A percentile compares a stretch with the other conserved stretches of the same genome.
phyloP scores from a whole-genome alignment of 1,284 basidiomycete genomes.

The Mycosarcoma mackinlayi region DNA sequence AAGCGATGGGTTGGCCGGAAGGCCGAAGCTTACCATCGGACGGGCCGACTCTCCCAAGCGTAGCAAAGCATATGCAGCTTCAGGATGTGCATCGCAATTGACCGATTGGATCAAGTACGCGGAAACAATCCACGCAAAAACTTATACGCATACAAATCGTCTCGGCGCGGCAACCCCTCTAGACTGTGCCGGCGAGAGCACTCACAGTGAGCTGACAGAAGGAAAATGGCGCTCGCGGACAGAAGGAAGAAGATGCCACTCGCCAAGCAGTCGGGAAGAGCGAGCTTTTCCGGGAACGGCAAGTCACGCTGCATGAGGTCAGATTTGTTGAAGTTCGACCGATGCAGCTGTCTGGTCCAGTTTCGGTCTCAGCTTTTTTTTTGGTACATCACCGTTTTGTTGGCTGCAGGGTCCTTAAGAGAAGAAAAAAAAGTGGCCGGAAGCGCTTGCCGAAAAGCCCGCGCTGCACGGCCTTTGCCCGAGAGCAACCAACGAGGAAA shows the following conservation, averaged over 20 bases:
- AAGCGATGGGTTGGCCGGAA: no score
- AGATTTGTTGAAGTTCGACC: slow-evolving; percentile 31
- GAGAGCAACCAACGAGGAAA: not conserved
- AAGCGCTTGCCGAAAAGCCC: not conserved
- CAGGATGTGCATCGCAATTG: not conserved
- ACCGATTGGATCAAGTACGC: not conserved
- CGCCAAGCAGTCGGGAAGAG: slow-evolving; percentile 1
- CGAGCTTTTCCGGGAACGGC: slow-evolving; percentile 6
- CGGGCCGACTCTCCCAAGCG: slow-evolving; percentile 1
- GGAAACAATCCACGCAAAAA: slow-evolving; percentile 1
- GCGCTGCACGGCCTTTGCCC: not conserved
- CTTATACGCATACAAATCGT: not conserved
- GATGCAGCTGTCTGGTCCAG: slow-evolving; percentile 16
- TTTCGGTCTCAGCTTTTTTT: not conserved
- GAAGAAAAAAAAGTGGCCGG: not conserved
- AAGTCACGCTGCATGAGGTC: slow-evolving; percentile 12
- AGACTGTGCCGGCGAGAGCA: no score
- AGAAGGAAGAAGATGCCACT: no score
- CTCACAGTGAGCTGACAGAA: no score
- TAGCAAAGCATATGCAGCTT: not conserved
- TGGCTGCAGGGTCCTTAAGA: not conserved
- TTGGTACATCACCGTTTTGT: no score
- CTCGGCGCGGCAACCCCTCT: no score
- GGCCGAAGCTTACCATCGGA: not conserved
- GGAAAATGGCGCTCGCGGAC: no score